phyloP scores from a whole-genome alignment of 257 asterid species.

The Rubia yunnanensis region DNA sequence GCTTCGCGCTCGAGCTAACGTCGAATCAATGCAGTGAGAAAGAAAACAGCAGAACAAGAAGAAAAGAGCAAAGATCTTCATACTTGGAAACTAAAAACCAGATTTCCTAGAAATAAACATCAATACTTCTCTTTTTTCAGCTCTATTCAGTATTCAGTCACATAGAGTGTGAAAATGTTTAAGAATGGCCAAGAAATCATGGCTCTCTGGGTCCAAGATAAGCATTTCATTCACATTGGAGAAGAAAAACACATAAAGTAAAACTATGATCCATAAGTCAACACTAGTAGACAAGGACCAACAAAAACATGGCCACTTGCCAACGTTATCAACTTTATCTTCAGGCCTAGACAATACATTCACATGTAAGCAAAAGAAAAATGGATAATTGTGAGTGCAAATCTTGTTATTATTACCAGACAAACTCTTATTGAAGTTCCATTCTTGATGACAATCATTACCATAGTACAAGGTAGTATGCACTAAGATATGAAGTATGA shows the following conservation, averaged over 20 bases:
- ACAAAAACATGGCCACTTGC: not conserved
- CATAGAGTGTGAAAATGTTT: too few species aligned
- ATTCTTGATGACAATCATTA: not conserved
- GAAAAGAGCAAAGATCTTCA: not conserved
- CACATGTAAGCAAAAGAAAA: not conserved
- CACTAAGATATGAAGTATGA: not conserved
- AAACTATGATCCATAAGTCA: not conserved
- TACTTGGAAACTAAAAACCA: not conserved
- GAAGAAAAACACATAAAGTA: not conserved
- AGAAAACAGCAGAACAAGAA: slow-evolving; percentile 2
- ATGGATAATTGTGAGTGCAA: not conserved
- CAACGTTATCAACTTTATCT: too few species aligned
- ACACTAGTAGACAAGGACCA: not conserved
- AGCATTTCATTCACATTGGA: not conserved
- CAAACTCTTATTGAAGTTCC: not conserved
- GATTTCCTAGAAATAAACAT: slow-evolving; percentile 34
- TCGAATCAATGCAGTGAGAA: slow-evolving; percentile 5
- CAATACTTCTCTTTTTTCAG: too few species aligned
- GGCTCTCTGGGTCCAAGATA: not conserved
- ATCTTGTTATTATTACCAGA: not conserved
- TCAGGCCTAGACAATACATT: not conserved
- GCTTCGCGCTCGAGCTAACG: slow-evolving; percentile 18
- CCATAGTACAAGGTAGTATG: not conserved
- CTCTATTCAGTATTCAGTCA: too few species aligned
- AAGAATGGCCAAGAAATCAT: not conserved